A percentile compares a stretch with the other conserved stretches of the same genome.
Evolutionary conservation across 306 rosid genomes (phyloP).

Genomic region (Rubus parviflorus): DNA sequence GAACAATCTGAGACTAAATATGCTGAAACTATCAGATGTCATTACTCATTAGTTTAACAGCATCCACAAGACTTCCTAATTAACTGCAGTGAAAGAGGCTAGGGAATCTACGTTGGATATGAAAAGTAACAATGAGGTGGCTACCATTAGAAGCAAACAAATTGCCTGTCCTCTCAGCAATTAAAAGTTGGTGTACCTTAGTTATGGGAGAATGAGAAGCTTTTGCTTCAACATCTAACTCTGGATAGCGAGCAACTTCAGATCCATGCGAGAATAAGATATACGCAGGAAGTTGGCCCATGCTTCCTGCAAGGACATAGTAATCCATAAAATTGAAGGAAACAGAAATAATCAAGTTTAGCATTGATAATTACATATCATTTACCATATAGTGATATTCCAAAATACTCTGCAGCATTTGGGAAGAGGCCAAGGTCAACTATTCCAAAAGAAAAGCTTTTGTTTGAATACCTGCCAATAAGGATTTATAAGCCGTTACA

Average conservation of each 20-base stretch:
- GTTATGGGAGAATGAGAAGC: constrained; percentile 56
- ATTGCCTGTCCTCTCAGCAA: not conserved
- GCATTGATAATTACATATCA: not conserved
- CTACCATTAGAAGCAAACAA: too few species aligned
- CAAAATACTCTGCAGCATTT: constrained; percentile 77
- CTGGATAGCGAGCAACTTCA: constrained; percentile 79
- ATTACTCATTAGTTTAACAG: not conserved
- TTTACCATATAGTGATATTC: constrained; percentile 77
- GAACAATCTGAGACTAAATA: not conserved
- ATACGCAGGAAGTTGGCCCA: constrained; percentile 83
- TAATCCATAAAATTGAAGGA: not conserved
- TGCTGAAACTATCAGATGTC: not conserved
- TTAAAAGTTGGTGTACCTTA: constrained; percentile 42
- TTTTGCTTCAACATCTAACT: constrained; percentile 51
- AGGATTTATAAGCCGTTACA: constrained; percentile 9
- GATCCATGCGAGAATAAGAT: constrained; percentile 81
- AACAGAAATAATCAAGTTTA: not conserved
- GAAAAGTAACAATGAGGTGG: not conserved
- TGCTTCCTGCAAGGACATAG: constrained; percentile 55
- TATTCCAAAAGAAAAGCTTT: constrained; percentile 76
- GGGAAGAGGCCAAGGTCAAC: constrained; percentile 96
- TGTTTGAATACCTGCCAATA: constrained; percentile 79
- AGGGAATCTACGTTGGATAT: not conserved
- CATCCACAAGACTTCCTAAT: not conserved
- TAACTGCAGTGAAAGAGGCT: not conserved